Base-by-base conservation (phyloP, 2,329 filamentous ascomycete species). In the Xylogone sp. region DNA sequence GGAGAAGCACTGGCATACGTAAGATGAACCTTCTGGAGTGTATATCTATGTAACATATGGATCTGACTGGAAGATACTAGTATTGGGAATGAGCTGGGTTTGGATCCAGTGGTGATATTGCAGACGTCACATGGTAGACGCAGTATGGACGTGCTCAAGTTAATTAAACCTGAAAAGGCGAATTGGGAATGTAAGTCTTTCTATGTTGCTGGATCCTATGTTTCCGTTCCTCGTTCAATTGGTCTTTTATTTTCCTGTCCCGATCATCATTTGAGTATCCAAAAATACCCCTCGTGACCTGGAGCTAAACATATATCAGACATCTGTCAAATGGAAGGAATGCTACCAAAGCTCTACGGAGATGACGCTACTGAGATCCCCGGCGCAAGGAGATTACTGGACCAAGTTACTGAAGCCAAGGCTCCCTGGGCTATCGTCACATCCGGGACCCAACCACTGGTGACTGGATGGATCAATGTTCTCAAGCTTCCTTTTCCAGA, bases 111-210 rank as follows among this genome's bases (percentile, higher is more conserved):
- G 45, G 81, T 87, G 44, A 97, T 99, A 62, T 79, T 97, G 21
- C 81, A 90, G 62, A 96, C 90, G 9, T 96, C 91, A 4, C 94
- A 99, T 70, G 94, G 94, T 55, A 83, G 93, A 53, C 78, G 94
- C 53, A 90, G 85, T 59, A 96, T 97, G 63, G 94, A 99, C 62
- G 84, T 88, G 2, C 77, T 99, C 53, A 82, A 82, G 67, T 75
- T 92, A 22, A 81, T 96, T 53, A 86, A 89, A 56, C 88, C 90
- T 16, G 84, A 88, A 60, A 90, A 90, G 67, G 94, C 94, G 42
- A 97, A 87, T 62, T 93, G 88, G 90, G 90, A 96, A 58, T 96
- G 90, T 95, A 72, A 73, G 88, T 82, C 27, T 10, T 27, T 27
- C 24, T 27, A n/a, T n/a, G n/a, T n/a, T n/a, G n/a, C n/a, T n/a